Evolutionary conservation across 352 stramenopile genomes (phyloP), one percentile per base, ranked within the genome.

Genomic region (Pythium brachiatum): DNA sequence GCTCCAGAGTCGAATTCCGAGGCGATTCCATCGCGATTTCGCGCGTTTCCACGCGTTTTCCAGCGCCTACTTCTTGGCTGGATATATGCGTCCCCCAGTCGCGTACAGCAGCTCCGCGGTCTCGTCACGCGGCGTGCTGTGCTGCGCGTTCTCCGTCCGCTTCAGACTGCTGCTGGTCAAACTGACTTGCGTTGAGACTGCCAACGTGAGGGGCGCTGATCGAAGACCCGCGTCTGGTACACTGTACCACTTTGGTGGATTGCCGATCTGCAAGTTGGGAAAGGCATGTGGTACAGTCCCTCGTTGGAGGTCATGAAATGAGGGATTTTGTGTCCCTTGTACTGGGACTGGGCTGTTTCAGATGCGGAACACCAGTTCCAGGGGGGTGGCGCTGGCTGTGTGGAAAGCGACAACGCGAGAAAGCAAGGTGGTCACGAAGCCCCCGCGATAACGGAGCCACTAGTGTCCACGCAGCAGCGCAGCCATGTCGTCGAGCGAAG

Each of bases 401-500:
- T 60, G 53, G 36, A 46, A 36, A 48, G 58, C 44, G 11, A 43
- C 39, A 12, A 18, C 32, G 52, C 57, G 32, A 48, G 57, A 70
- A 70, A 65, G 64, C n/a, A n/a, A n/a, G n/a, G 57, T 65, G 52
- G 56, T 47, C 46, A 52, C 44, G 26, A 57, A 34, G 46, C 38
- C n/a, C n/a, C n/a, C n/a, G n/a, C n/a, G n/a, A n/a, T n/a, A n/a
- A n/a, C n/a, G n/a, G n/a, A n/a, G n/a, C n/a, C n/a, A n/a, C n/a
- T n/a, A 39, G 29, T 12, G 23, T 15, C 48, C 18, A 60, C 62
- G 64, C 12, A 58, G 4, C 20, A 23, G 20, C 55, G 46, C 18
- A 23, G 41, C 16, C 15, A 95, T 95, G 86, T 95, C 85, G 74
- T 95, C 87, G 59, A 92, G 84, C 53, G 87, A 95, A 68, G 87